Evolutionary conservation across 108 stramenopile species (phyloP).

Genomic region (Fistulifera pelliculosa): DNA sequence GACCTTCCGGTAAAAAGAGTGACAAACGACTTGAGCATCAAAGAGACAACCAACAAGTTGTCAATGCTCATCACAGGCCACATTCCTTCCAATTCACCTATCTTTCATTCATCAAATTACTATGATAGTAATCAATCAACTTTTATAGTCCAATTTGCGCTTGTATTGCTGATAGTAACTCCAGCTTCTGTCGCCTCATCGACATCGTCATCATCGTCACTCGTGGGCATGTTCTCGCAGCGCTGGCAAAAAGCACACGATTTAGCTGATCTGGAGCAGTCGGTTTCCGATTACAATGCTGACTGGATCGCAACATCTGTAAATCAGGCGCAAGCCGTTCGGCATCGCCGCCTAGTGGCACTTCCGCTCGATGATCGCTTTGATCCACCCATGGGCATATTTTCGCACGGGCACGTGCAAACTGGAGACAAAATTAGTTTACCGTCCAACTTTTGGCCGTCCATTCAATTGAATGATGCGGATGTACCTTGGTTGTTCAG

Average conservation of each 20-base stretch:
- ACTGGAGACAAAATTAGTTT: slow-evolving; percentile 84
- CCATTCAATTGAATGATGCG: slow-evolving; percentile 54
- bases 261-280: slow-evolving; percentile 60
- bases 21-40: too few species aligned
- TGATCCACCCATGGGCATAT: slow-evolving; percentile 79
- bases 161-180: too few species aligned
- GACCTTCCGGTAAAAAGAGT: too few species aligned
- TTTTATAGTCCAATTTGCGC: too few species aligned
- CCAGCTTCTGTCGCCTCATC: too few species aligned
- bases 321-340: slow-evolving; percentile 18
- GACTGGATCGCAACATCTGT: slow-evolving; percentile 53
- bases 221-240: background rate
- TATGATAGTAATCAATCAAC: too few species aligned
- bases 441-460: slow-evolving; percentile 56
- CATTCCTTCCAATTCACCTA: too few species aligned
- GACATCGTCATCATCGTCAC: too few species aligned
- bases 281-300: slow-evolving; percentile 81
- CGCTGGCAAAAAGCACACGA: slow-evolving; percentile 12
- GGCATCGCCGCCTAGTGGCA: slow-evolving; percentile 53
- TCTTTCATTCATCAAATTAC: too few species aligned
- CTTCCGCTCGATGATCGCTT: slow-evolving; percentile 73
- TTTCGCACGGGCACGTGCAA: slow-evolving; percentile 74
- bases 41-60: too few species aligned
- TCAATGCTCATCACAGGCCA: too few species aligned
- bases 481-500: slow-evolving; percentile 85